Conservation (phyloP, 2,329 filamentous ascomycete genomes). For the Sarocladium brachiariae region DNA sequence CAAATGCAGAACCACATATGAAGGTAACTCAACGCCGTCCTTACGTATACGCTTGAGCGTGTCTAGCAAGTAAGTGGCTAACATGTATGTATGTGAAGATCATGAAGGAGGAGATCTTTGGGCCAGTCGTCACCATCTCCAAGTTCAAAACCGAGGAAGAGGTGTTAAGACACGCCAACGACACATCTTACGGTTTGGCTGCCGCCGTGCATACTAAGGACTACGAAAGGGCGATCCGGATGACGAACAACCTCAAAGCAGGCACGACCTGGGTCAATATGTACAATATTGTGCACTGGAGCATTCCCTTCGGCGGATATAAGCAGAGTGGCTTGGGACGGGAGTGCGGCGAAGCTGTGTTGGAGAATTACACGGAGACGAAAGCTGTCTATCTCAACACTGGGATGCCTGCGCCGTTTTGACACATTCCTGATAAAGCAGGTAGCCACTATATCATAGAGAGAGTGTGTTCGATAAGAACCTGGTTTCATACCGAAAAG, state of each 20-base stretch:
- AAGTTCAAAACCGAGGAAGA: slow-evolving; percentile 42
- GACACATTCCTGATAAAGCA: too few relatives aligned
- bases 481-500: too few relatives aligned
- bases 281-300: slow-evolving; percentile 18
- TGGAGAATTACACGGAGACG: slow-evolving; percentile 21
- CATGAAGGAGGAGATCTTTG: slow-evolving; percentile 43
- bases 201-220: slow-evolving; percentile 50
- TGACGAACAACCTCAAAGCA: slow-evolving; percentile 44
- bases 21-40: not conserved
- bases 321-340: slow-evolving; percentile 15
- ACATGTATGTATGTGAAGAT: slow-evolving; percentile 29
- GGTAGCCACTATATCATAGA: too few relatives aligned
- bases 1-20: slow-evolving; percentile 17
- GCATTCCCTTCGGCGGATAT: slow-evolving; percentile 22
- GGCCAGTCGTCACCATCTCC: slow-evolving; percentile 41
- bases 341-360: slow-evolving; percentile 19
- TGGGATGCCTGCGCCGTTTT: too few relatives aligned
- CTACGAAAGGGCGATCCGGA: slow-evolving; percentile 30
- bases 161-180: slow-evolving; percentile 29
- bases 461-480: too few relatives aligned
- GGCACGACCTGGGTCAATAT: slow-evolving; percentile 37
- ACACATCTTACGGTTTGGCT: slow-evolving; percentile 47
- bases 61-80: slow-evolving; percentile 19
- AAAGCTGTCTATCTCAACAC: slow-evolving; percentile 7
- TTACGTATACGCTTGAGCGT: not conserved